Evolutionary conservation across 495 filamentous ascomycete species (phyloP).

Genomic region (Aspergillus cristatus): DNA sequence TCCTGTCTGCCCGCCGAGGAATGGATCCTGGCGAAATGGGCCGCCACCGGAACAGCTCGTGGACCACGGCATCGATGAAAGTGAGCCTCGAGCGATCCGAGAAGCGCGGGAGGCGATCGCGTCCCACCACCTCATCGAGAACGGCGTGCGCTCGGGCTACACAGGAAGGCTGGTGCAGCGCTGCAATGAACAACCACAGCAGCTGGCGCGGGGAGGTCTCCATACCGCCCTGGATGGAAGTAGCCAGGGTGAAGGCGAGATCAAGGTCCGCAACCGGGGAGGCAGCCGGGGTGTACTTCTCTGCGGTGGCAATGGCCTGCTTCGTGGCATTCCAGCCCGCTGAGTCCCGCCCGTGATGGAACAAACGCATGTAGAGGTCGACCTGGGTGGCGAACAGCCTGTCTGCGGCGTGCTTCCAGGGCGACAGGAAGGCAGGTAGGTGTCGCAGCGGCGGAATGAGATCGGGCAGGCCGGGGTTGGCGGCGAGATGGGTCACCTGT

Average conservation of each 20-base stretch:
- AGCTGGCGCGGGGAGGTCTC: slow-evolving; percentile 23
- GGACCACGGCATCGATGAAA: slow-evolving; percentile 22
- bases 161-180: slow-evolving; percentile 10
- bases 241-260: slow-evolving; percentile 21
- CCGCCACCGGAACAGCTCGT: slow-evolving; percentile 30
- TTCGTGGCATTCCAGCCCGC: slow-evolving; percentile 22
- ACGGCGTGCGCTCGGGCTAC: slow-evolving; percentile 18
- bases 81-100: slow-evolving; percentile 17
- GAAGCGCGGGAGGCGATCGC: slow-evolving; percentile 18
- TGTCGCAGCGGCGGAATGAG: slow-evolving; percentile 23
- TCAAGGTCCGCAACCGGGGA: slow-evolving; percentile 14
- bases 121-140: slow-evolving; percentile 26
- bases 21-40: slow-evolving; percentile 27
- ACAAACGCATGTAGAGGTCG: slow-evolving; percentile 19
- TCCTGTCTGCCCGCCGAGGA: slow-evolving; percentile 41
- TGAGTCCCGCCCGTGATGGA: slow-evolving; percentile 12
- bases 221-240: slow-evolving; percentile 22
- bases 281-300: slow-evolving; percentile 6
- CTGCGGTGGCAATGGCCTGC: slow-evolving; percentile 15
- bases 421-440: slow-evolving; percentile 19
- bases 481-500: slow-evolving; percentile 17
- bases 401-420: slow-evolving; percentile 23
- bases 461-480: slow-evolving; percentile 22
- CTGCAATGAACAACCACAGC: slow-evolving; percentile 22
- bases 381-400: slow-evolving; percentile 15